Evolutionary conservation across 768 basidiomycete genomes (phyloP), one percentile per base, ranked within the genome.

Genomic region (Leccinum variicolor): DNA sequence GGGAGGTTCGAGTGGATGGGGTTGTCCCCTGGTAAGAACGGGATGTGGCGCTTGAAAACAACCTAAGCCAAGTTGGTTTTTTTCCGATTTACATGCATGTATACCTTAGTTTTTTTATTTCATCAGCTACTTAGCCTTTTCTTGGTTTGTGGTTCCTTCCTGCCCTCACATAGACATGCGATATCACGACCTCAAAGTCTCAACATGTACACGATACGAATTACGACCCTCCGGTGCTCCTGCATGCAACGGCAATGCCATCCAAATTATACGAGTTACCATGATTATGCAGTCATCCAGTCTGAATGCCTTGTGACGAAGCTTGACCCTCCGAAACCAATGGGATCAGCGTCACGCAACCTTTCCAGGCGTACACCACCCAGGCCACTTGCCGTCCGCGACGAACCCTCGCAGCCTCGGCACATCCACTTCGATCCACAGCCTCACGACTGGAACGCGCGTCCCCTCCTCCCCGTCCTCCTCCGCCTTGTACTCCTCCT

Each of bases 1-100:
- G 77, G 76, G 34, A 78, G 78, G 58, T 69, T 73, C 49, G 64
- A 82, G 9, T 80, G 87, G 68, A 73, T 78, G 55, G 87, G 87
- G 7, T 69, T 89, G 56, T 69, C 68, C 50, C 77, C 79, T 53
- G 79, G 79, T 2, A 79, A 75, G 63, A 77, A 81, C 33, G 86
- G 87, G 8, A 75, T 82, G 71, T 88, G 85, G 83, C 82, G 86
- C 70, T 78, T 89, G 66, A 86, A 81, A 71, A 79, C 83, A 39
- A 74, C 69, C 19, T 65, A 53, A 73, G 57, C 10, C n/a, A 5
- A n/a, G 39, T 41, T n/a, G 3, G 8, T n/a, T 41, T 41, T 41
- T 41, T n/a, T n/a, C n/a, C 14, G 0, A 48, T 43, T 45, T 21
- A 21, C 43, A 23, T 23, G 28, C 25, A 52, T 60, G 28, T 17